phyloP scores from a whole-genome alignment of 192 early-diverging fungal species.

The Phlyctochytrium arcticum region DNA sequence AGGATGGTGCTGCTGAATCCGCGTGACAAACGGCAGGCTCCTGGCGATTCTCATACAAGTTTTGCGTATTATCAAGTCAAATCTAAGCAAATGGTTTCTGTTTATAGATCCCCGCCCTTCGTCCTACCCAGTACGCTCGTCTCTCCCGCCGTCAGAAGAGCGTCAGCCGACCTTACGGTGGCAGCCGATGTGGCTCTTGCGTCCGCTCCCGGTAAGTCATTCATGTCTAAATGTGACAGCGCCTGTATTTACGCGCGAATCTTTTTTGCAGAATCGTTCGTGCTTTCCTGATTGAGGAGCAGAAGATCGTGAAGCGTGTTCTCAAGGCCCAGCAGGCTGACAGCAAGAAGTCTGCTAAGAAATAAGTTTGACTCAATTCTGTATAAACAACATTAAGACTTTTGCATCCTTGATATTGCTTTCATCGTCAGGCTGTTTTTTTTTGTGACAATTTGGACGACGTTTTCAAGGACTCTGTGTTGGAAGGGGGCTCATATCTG shows the following conservation, averaged over 20 bases:
- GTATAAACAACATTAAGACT: too few species aligned
- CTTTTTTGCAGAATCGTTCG: slow-evolving; percentile 79
- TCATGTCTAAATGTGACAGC: background rate
- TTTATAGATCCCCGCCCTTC: slow-evolving; percentile 77
- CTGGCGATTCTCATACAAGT: background rate
- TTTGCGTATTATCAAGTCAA: background rate
- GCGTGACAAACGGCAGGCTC: background rate
- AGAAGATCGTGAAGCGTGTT: slow-evolving; percentile 99
- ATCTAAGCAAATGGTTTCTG: background rate
- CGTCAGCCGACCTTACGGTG: slow-evolving; percentile 96
- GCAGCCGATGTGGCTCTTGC: slow-evolving; percentile 89
- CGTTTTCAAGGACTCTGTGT: too few species aligned
- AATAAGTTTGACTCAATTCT: slow-evolving; percentile 18
- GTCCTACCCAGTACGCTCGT: slow-evolving; percentile 85
- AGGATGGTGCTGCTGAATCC: background rate
- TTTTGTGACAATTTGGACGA: too few species aligned
- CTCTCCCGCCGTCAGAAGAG: slow-evolving; percentile 90
- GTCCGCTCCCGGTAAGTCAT: slow-evolving; percentile 54
- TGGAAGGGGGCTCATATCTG: too few species aligned
- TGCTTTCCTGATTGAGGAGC: slow-evolving; percentile 99
- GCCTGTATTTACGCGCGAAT: background rate
- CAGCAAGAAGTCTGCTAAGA: slow-evolving; percentile 41
- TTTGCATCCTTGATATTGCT: too few species aligned
- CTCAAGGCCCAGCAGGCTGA: slow-evolving; percentile 70
- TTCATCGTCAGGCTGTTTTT: too few species aligned